A percentile compares a stretch with the other conserved stretches of the same genome.
phyloP scores from a whole-genome alignment of 2,329 filamentous ascomycete species.

The Rachicladosporium sp. region DNA sequence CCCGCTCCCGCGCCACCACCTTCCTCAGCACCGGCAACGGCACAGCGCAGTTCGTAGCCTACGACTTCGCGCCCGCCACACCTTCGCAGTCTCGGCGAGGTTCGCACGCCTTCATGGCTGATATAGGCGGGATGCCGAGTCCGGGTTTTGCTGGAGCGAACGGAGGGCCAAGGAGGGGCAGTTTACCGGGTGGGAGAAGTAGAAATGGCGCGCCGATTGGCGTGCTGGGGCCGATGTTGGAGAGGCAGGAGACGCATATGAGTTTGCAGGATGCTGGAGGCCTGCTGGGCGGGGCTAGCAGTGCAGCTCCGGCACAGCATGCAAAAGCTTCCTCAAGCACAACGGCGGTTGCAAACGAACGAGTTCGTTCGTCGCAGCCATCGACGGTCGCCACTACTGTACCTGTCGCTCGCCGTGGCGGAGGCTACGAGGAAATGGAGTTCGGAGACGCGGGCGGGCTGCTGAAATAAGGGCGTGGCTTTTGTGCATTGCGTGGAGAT shows the following conservation, averaged over 20 bases:
- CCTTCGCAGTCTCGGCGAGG: conserved; percentile 14
- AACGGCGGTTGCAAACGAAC: no score
- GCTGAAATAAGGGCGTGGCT: no score
- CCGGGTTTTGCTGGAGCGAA: not conserved
- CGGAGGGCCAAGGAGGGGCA: not conserved
- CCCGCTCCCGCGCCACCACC: conserved; percentile 38
- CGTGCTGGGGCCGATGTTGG: conserved; percentile 16
- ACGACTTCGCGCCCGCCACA: conserved; percentile 28
- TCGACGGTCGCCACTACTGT: no score
- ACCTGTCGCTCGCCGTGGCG: no score
- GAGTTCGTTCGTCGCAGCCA: no score
- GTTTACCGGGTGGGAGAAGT: conserved; percentile 1
- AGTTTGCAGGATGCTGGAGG: conserved; percentile 23
- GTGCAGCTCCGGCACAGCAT: no score
- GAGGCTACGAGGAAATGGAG: no score
- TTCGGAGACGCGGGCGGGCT: no score
- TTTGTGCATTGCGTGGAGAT: no score
- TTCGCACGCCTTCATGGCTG: conserved; percentile 20
- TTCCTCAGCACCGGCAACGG: conserved; percentile 42
- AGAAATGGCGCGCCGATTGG: conserved; percentile 12
- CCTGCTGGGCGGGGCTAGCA: conserved; percentile 7
- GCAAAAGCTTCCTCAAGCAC: no score
- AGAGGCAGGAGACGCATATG: conserved; percentile 16
- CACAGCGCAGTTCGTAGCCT: conserved; percentile 23
- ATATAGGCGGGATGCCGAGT: conserved; percentile 21